Conservation (phyloP, 2,329 filamentous ascomycete genomes). For the Thelonectria discophora region DNA sequence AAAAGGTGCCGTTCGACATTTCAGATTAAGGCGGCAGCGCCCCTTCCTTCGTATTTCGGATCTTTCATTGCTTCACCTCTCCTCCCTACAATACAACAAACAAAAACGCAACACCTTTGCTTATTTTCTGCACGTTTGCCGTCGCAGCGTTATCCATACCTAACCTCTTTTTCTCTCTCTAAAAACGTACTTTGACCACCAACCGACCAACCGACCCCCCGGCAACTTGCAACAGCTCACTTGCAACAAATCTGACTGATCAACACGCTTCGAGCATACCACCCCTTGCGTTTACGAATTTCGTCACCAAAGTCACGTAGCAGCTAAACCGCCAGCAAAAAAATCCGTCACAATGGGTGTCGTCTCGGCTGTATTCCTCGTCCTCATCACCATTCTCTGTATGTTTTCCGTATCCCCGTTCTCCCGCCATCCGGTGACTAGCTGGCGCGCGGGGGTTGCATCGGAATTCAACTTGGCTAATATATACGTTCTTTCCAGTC, state of each 20-base stretch:
- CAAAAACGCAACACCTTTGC: not conserved
- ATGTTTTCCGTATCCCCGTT: conserved; percentile 36
- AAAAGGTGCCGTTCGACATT: conserved; percentile 6
- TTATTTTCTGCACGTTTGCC: not conserved
- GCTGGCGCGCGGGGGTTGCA: conserved; percentile 9
- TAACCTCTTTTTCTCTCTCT: no score
- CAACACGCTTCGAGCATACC: conserved; percentile 13
- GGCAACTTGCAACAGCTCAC: conserved; percentile 17
- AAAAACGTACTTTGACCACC: no score
- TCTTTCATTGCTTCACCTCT: not conserved
- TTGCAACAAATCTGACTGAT: conserved; percentile 21
- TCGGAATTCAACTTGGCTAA: conserved; percentile 24
- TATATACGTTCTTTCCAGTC: conserved; percentile 57
- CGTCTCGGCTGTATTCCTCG: conserved; percentile 57
- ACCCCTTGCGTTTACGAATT: not conserved
- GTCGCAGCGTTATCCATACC: no score
- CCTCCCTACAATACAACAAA: no score
- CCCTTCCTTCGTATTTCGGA: not conserved
- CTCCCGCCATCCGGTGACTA: not conserved
- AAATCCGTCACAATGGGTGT: conserved; percentile 59
- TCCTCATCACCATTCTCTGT: conserved; percentile 64
- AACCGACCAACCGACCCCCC: conserved; percentile 2
- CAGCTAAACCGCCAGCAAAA: conserved; percentile 16
- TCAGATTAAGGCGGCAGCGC: conserved; percentile 11
- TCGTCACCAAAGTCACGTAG: no score